These are phyloP conservation scores for Suillus americanus DNA, from an alignment of 768 basidiomycete genomes.

Conservation along the genomic window DNA sequence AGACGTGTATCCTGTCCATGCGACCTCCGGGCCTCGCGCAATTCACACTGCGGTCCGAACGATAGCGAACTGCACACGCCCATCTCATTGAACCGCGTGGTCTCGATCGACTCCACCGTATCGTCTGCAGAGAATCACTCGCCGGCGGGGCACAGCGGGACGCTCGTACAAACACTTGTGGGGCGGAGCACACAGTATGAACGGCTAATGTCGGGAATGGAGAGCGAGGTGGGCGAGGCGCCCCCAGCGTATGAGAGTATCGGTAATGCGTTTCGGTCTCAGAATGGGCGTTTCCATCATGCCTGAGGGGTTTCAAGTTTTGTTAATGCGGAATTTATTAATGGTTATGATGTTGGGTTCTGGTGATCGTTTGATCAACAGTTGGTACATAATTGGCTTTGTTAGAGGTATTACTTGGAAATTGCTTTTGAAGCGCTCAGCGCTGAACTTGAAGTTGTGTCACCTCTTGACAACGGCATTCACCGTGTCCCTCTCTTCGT, in stretches of 20 bases:
- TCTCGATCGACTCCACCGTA: constrained; percentile 29
- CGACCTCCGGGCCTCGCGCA: constrained; percentile 15
- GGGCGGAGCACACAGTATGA: constrained; percentile 62
- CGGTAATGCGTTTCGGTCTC: neutral
- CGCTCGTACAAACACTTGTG: constrained; percentile 27
- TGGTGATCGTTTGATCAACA: neutral
- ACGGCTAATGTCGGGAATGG: constrained; percentile 83
- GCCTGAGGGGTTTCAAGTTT: neutral
- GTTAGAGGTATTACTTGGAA: neutral
- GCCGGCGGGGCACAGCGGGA: constrained; percentile 13
- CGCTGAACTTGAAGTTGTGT: too few relatives aligned
- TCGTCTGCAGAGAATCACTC: constrained; percentile 30
- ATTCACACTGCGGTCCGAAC: neutral
- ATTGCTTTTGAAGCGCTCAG: neutral
- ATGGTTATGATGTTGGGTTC: neutral
- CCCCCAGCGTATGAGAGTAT: constrained; percentile 58
- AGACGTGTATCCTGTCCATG: constrained; percentile 45
- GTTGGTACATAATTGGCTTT: neutral
- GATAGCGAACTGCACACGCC: neutral
- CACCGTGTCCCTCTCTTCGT: neutral
- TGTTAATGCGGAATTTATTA: neutral
- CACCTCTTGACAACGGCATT: neutral
- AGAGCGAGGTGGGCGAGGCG: constrained; percentile 77
- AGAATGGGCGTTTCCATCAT: neutral
- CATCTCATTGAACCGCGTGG: constrained; percentile 21